These are phyloP conservation scores for Thamnidium elegans DNA, from an alignment of 192 early-diverging fungal genomes.

Conservation along the genomic window DNA sequence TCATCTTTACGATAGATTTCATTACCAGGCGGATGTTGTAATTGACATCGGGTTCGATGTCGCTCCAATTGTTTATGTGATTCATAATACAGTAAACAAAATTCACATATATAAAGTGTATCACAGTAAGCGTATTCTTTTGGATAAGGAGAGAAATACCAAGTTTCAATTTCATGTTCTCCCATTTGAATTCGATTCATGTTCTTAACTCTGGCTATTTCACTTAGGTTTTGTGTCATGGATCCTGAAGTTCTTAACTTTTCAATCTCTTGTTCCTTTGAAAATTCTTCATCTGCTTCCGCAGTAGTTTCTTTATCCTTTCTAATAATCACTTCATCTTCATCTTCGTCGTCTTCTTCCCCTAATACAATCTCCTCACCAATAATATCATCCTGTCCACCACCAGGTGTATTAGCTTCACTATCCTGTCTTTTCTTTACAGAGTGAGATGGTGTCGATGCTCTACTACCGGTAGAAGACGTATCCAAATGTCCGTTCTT, in stretches of 20 bases:
- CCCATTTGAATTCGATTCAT: constrained; percentile 93
- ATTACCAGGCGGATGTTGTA: constrained; percentile 97
- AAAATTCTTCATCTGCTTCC: constrained; percentile 54
- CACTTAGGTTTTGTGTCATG: constrained; percentile 96
- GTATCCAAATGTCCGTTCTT: neutral
- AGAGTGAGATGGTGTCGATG: no score
- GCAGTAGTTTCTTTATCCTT: neutral
- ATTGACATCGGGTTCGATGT: constrained; percentile 82
- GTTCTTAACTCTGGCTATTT: constrained; percentile 94
- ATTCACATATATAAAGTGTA: constrained; percentile 93
- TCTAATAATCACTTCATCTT: constrained; percentile 12
- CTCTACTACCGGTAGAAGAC: no score
- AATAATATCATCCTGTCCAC: constrained; percentile 1
- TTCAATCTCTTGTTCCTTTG: constrained; percentile 95
- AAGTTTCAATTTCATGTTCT: constrained; percentile 86
- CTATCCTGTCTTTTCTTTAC: neutral
- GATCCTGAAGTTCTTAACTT: constrained; percentile 89
- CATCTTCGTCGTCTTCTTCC: neutral
- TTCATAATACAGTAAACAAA: constrained; percentile 85
- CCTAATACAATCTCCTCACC: constrained; percentile 16
- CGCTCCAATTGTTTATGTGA: constrained; percentile 71
- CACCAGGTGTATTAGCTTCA: neutral
- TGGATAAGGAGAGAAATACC: constrained; percentile 99
- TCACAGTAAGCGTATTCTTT: constrained; percentile 76
- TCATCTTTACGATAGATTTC: constrained; percentile 95